These are phyloP conservation scores for Naumovozyma baii DNA, from an alignment of 805 yeast genomes.

Conservation along the genomic window DNA sequence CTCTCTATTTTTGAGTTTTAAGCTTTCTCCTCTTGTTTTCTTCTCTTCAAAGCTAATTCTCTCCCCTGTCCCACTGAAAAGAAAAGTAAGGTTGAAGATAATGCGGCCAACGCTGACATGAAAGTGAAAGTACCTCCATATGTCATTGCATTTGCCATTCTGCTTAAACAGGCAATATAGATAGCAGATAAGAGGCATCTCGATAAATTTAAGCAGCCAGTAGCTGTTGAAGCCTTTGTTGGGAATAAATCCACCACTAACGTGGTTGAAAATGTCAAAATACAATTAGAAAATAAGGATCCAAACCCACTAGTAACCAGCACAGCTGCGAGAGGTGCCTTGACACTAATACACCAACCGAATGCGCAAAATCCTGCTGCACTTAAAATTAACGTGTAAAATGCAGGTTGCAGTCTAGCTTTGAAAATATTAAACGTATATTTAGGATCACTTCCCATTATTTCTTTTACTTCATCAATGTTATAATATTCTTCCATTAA, in stretches of 20 bases:
- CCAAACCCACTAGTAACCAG: conserved; percentile 50
- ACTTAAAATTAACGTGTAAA: conserved; percentile 35
- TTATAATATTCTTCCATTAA: conserved; percentile 15
- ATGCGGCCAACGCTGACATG: conserved; percentile 42
- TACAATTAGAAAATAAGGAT: conserved; percentile 50
- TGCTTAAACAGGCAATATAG: conserved; percentile 55
- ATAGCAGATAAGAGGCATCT: conserved; percentile 66
- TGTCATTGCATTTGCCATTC: conserved; percentile 48
- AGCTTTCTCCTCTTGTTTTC: conserved; percentile 1
- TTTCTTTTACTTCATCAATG: conserved; percentile 11
- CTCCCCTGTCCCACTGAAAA: conserved; percentile 29
- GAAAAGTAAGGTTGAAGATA: conserved; percentile 18
- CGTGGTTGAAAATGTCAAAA: conserved; percentile 51
- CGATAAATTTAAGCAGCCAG: conserved; percentile 61
- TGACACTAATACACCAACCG: conserved; percentile 63
- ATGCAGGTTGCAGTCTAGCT: conserved; percentile 43
- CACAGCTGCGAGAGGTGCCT: conserved; percentile 43
- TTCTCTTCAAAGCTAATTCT: conserved; percentile 21
- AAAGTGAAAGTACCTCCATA: conserved; percentile 73
- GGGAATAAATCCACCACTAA: conserved; percentile 70
- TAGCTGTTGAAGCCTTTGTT: conserved; percentile 57
- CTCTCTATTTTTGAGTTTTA: neutral
- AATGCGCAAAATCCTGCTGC: conserved; percentile 38
- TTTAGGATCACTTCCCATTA: conserved; percentile 17
- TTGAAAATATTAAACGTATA: conserved; percentile 44